Base-by-base conservation (phyloP, 345 rosid species). In the Rubroshorea leprosula region DNA sequence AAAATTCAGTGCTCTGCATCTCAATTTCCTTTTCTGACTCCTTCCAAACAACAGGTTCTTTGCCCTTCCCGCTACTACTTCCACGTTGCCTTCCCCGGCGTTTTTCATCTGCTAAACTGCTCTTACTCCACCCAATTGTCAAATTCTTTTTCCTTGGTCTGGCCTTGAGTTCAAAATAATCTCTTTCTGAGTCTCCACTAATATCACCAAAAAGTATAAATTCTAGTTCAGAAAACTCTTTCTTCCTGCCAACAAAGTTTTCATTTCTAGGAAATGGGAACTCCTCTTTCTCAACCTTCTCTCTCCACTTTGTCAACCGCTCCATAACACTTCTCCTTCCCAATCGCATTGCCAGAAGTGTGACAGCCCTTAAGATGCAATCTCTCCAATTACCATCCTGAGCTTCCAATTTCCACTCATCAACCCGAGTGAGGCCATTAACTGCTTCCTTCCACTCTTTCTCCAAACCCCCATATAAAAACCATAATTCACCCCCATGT, bases 1-100 rank as follows among this genome's bases (percentile, higher is more conserved):
- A 66, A 43, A 76, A 24, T n/a, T 75, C 84, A 4, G 62, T 60
- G 57, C 78, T 72, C 56, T 72, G 86, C 95, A 93, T 93, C 74
- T 93, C 99, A 3, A 93, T 93, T 71, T 93, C 99, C 70, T 81
- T 89, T 39, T 89, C 99, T 0, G 92, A 87, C 75, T 89, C 99
- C 72, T 82, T 93, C 99, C 99, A 93, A 58, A 81, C 79, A 15
- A 89, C 83, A 10, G 89, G 91, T 68, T 85, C 96, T 70, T 93
- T 89, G 13, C 94, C 96, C 74, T 89, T 89, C 74, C 68, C 74
- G 64, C 72, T 71, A 58, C 70, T 64, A 46, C 63, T 70, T 29
- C 61, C 70, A 59, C 58, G 15, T 31, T 29, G 70, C 15, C 48
- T 55, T n/a, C 61, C 78, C 67, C 62, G 66, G 38, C 72, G 50